phyloP scores from a whole-genome alignment of 768 basidiomycete species.

The Cystobasidium onofrii region DNA sequence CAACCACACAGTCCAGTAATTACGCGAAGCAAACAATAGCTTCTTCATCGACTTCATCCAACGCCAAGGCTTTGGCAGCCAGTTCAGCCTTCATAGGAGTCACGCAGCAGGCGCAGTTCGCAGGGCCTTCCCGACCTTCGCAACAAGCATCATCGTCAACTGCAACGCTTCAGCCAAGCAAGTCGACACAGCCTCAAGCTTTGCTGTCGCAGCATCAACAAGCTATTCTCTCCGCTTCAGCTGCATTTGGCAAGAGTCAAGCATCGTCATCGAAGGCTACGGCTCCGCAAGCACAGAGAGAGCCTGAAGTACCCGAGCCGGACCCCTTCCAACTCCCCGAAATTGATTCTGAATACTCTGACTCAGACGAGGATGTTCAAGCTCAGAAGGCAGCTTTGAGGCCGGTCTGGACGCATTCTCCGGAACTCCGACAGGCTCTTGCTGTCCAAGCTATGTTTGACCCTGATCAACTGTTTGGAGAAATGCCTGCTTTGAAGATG shows the following conservation, averaged over 20 bases:
- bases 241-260: conserved; percentile 4
- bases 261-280: not conserved
- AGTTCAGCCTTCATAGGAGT: not conserved
- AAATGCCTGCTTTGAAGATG: conserved; percentile 76
- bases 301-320: conserved; percentile 17
- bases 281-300: not conserved
- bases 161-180: not conserved
- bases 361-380: conserved; percentile 83
- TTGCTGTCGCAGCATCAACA: conserved; percentile 27
- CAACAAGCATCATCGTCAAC: not conserved
- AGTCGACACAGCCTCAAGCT: conserved; percentile 3
- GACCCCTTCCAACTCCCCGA: conserved; percentile 70
- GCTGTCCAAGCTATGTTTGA: conserved; percentile 68
- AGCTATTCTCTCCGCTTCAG: conserved; percentile 15
- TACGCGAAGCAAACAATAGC: not conserved
- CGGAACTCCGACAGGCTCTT: conserved; percentile 69
- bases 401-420: conserved; percentile 86
- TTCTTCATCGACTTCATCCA: not conserved
- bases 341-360: conserved; percentile 92
- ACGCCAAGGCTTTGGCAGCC: conserved; percentile 14
- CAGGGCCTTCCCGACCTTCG: not conserved
- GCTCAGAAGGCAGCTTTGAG: conserved; percentile 59
- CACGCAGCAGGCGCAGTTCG: not conserved
- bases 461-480: conserved; percentile 74
- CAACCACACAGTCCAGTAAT: not conserved